phyloP scores from a whole-genome alignment of 179 eudicot species.

The Amaranthus tricolor region DNA sequence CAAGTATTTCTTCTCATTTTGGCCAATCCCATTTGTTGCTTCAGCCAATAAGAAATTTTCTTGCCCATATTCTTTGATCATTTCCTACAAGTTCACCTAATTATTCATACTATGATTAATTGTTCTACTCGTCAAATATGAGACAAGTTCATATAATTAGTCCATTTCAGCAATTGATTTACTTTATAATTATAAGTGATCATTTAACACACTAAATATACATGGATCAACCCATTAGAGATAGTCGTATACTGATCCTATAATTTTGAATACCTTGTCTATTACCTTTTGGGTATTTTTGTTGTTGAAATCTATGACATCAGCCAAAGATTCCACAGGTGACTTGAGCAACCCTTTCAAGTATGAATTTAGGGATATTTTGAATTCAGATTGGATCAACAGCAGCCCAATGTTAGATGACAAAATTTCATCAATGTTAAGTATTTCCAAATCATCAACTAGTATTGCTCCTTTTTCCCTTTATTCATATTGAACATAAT shows the following conservation, averaged over 20 bases:
- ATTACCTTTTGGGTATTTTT: slow-evolving; percentile 26
- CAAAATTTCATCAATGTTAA: slow-evolving; percentile 30
- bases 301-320: slow-evolving; percentile 45
- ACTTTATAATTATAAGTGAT: not conserved
- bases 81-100: slow-evolving; percentile 35
- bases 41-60: slow-evolving; percentile 28
- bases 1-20: slow-evolving; percentile 24
- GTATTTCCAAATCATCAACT: slow-evolving; percentile 41
- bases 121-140: not conserved
- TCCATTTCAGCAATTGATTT: not conserved
- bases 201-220: not conserved
- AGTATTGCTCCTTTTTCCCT: slow-evolving; percentile 38
- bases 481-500: not conserved
- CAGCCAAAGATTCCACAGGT: slow-evolving; percentile 42
- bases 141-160: not conserved
- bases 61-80: slow-evolving; percentile 41
- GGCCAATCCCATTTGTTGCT: slow-evolving; percentile 29
- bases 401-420: slow-evolving; percentile 24
- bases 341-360: slow-evolving; percentile 36
- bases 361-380: slow-evolving; percentile 44
- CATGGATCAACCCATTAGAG: not conserved
- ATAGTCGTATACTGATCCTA: not conserved
- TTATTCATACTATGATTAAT: not conserved
- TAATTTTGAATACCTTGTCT: not conserved
- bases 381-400: slow-evolving; percentile 40